A percentile compares a stretch with the other conserved stretches of the same genome.
phyloP scores from a whole-genome alignment of 2,329 filamentous ascomycete genomes.

The Diplodia corticola region DNA sequence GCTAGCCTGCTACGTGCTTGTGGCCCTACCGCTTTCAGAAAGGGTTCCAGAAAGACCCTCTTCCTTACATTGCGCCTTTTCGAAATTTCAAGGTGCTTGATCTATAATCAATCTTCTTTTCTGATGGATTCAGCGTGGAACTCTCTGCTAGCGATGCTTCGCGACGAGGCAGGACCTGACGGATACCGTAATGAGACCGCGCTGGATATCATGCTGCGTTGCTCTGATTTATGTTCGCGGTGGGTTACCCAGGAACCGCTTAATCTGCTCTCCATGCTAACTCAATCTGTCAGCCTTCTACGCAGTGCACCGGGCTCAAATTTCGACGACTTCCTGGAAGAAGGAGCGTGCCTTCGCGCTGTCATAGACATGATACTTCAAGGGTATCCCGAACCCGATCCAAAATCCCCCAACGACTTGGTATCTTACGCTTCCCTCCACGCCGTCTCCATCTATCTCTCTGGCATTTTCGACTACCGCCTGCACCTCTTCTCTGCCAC shows the following conservation, averaged over 20 bases:
- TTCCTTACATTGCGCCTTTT: neutral
- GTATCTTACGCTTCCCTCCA: neutral
- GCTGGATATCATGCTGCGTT: neutral
- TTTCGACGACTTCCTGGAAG: neutral
- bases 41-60: neutral
- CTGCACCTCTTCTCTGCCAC: neutral
- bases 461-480: constrained; percentile 10
- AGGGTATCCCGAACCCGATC: neutral
- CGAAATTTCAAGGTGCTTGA: neutral
- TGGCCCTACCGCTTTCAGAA: neutral
- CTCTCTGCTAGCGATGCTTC: neutral
- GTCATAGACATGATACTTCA: neutral
- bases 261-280: neutral
- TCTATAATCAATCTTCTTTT: neutral
- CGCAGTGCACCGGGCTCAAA: neutral
- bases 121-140: neutral
- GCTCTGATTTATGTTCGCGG: neutral
- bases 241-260: too few relatives aligned
- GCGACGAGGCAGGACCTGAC: neutral
- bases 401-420: neutral
- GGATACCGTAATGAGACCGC: neutral
- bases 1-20: neutral
- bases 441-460: constrained; percentile 10
- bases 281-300: neutral
- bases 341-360: neutral